These are phyloP conservation scores for Prillingera fragicola DNA, from an alignment of 1,284 basidiomycete species.

Conservation along the genomic window DNA sequence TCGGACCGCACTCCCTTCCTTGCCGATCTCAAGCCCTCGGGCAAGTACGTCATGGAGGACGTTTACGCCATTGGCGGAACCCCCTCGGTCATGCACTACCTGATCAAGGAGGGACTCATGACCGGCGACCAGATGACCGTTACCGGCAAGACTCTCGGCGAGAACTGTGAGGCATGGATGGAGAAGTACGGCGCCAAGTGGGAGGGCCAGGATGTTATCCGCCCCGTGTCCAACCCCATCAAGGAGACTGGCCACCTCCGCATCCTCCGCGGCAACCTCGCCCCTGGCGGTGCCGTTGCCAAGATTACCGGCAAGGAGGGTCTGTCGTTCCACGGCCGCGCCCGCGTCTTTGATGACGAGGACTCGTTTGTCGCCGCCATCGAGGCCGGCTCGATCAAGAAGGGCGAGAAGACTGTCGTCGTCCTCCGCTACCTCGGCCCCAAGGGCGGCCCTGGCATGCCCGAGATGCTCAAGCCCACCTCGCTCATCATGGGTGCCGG, in stretches of 20 bases:
- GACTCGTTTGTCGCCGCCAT: slow-evolving; percentile 79
- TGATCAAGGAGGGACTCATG: slow-evolving; percentile 79
- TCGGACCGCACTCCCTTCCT: slow-evolving; percentile 88
- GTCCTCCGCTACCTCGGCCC: slow-evolving; percentile 94
- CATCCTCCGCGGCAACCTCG: slow-evolving; percentile 83
- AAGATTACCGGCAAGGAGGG: slow-evolving; percentile 98
- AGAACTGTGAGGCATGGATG: slow-evolving; percentile 73
- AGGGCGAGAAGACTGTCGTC: slow-evolving; percentile 69
- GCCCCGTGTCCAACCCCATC: slow-evolving; percentile 73
- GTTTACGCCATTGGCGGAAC: slow-evolving; percentile 86
- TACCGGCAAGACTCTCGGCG: slow-evolving; percentile 85
- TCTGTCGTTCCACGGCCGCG: slow-evolving; percentile 58
- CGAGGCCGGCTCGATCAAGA: slow-evolving; percentile 73
- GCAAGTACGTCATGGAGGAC: slow-evolving; percentile 95
- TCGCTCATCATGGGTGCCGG: slow-evolving; percentile 88
- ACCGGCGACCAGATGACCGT: slow-evolving; percentile 88
- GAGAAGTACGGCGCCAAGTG: slow-evolving; percentile 67
- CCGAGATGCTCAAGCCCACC: slow-evolving; percentile 77
- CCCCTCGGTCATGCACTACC: slow-evolving; percentile 65
- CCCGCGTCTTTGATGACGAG: slow-evolving; percentile 58
- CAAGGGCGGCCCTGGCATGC: slow-evolving; percentile 89
- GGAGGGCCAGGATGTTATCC: slow-evolving; percentile 73
- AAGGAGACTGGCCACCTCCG: slow-evolving; percentile 85
- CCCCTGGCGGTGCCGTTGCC: slow-evolving; percentile 84
- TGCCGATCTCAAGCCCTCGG: slow-evolving; percentile 89